Percentiles rank a stretch among this genome's conserved stretches.
phyloP scores from a whole-genome alignment of 257 asterid genomes.

The Solanum pinnatisectum region DNA sequence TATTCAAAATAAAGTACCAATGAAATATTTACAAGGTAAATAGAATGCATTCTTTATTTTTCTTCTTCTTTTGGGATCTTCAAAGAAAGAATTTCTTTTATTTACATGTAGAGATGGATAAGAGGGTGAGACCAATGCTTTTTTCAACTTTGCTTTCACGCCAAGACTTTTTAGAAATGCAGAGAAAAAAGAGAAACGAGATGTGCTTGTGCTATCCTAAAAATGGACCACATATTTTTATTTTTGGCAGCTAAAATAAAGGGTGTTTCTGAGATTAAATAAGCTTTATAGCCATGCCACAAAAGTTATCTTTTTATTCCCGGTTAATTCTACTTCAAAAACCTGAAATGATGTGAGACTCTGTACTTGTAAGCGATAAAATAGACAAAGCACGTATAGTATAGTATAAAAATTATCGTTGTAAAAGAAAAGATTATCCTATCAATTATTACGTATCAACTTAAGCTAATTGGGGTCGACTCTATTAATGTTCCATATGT shows the following conservation, averaged over 20 bases:
- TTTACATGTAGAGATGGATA: not conserved
- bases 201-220: slow-evolving; percentile 22
- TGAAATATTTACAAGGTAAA: not conserved
- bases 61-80: not conserved
- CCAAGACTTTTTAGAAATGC: slow-evolving; percentile 19
- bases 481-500: not conserved
- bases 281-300: not conserved
- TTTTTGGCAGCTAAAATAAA: not conserved
- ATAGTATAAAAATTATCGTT: not conserved
- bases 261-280: not conserved
- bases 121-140: not conserved
- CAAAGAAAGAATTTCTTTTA: not conserved
- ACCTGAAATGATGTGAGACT: not conserved
- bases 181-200: not conserved
- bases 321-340: not conserved
- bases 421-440: not conserved
- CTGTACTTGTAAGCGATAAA: not conserved
- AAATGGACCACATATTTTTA: slow-evolving; percentile 25
- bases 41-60: not conserved
- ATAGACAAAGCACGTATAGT: not conserved
- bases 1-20: not conserved
- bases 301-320: not conserved
- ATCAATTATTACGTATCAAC: not conserved
- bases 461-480: not conserved
- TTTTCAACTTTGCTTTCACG: slow-evolving; percentile 34